phyloP scores from a whole-genome alignment of 2,329 filamentous ascomycete species.

The Sporothrix inflata region DNA sequence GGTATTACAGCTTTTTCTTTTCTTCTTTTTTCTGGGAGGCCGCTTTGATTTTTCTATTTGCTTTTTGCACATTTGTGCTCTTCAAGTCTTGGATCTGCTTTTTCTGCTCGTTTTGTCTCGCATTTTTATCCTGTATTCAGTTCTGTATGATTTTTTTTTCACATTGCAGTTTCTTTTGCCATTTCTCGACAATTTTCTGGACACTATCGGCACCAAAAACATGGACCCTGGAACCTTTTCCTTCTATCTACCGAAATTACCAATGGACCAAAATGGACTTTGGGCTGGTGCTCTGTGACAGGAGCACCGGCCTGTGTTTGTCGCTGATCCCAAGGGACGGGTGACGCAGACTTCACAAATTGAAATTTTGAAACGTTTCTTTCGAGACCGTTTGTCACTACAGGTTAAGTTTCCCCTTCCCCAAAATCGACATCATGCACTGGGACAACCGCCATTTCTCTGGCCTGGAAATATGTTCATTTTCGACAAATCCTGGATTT shows the following conservation, averaged over 20 bases:
- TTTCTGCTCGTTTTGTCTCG: slow-evolving; percentile 23
- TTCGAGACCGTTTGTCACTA: background rate
- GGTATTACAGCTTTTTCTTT: slow-evolving; percentile 59
- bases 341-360: slow-evolving; percentile 1
- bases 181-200: slow-evolving; percentile 8
- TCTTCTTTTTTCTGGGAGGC: slow-evolving; percentile 49
- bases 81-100: background rate
- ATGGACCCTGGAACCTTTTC: background rate
- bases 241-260: background rate
- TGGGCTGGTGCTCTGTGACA: slow-evolving; percentile 24
- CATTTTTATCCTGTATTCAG: background rate
- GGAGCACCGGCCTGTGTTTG: slow-evolving; percentile 7
- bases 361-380: slow-evolving; percentile 14
- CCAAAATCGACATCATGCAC: too few relatives aligned
- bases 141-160: slow-evolving; percentile 27
- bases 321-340: slow-evolving; percentile 14
- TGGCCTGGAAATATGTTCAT: background rate
- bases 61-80: slow-evolving; percentile 35
- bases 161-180: slow-evolving; percentile 25
- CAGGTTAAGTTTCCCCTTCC: background rate
- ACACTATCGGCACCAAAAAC: background rate
- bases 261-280: slow-evolving; percentile 18
- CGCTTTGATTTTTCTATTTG: slow-evolving; percentile 35
- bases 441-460: background rate
- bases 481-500: background rate